Evolutionary conservation across 495 filamentous ascomycete genomes (phyloP).

Genomic region (Penicillium cataractarum): DNA sequence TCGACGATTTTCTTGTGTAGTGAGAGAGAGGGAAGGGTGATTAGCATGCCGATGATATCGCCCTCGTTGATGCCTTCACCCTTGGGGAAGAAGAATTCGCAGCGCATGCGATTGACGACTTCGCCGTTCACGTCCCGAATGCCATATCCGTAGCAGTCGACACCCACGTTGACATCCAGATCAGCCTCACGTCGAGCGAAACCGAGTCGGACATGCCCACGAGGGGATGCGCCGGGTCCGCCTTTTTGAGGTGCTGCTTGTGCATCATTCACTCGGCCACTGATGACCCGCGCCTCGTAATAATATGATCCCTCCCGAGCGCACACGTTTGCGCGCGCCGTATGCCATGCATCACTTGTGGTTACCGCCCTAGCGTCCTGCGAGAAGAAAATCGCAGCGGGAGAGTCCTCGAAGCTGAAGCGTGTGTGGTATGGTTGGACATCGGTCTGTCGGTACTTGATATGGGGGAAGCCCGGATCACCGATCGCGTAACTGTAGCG

Average conservation of each 20-base stretch:
- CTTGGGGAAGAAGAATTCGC: conserved; percentile 80
- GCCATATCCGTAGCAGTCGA: conserved; percentile 95
- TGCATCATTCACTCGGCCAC: conserved; percentile 54
- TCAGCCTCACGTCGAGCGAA: conserved; percentile 90
- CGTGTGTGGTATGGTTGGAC: conserved; percentile 76
- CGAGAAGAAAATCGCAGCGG: conserved; percentile 61
- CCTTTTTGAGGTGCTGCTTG: conserved; percentile 30
- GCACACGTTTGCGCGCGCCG: conserved; percentile 78
- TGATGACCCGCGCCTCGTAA: conserved; percentile 89
- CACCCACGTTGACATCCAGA: conserved; percentile 89
- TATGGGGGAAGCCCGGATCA: conserved; percentile 81
- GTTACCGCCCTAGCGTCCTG: conserved; percentile 48
- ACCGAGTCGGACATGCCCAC: conserved; percentile 85
- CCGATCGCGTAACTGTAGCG: conserved; percentile 91
- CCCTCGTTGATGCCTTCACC: conserved; percentile 75
- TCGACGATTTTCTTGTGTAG: conserved; percentile 87
- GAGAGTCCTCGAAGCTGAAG: conserved; percentile 90
- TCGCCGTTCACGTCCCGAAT: conserved; percentile 87
- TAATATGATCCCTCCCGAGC: conserved; percentile 91
- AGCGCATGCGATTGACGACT: conserved; percentile 90
- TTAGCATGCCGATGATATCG: conserved; percentile 93
- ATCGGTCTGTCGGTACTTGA: conserved; percentile 88
- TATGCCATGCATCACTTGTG: conserved; percentile 50
- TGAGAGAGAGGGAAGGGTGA: conserved; percentile 81
- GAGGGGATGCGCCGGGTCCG: conserved; percentile 40